A percentile compares a stretch with the other conserved stretches of the same genome.
Evolutionary conservation across 2,329 filamentous ascomycete genomes (phyloP).

Genomic region (Aspergillus intermedius): DNA sequence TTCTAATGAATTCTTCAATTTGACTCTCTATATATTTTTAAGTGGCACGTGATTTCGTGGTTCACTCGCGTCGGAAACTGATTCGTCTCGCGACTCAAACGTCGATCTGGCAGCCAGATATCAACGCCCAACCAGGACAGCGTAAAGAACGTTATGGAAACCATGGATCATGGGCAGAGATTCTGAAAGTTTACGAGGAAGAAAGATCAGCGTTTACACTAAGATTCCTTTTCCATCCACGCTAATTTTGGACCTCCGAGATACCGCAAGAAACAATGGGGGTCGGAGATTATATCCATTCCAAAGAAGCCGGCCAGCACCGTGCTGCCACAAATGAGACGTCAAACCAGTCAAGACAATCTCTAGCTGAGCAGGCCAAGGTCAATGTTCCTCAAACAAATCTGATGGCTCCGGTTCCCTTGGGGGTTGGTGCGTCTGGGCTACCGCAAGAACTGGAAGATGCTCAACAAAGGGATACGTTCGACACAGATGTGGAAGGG

Average conservation of each 20-base stretch:
- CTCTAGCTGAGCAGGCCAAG: slow-evolving; percentile 29
- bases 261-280: slow-evolving; percentile 25
- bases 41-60: slow-evolving; percentile 26
- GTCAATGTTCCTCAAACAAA: slow-evolving; percentile 27
- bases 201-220: neutral
- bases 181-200: neutral
- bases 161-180: neutral
- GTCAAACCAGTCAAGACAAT: slow-evolving; percentile 23
- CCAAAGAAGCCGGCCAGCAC: slow-evolving; percentile 28
- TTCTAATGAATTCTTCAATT: too few species aligned
- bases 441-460: slow-evolving; percentile 11
- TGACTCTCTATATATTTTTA: neutral
- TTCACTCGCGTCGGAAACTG: slow-evolving; percentile 15
- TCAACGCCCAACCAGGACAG: neutral
- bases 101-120: neutral
- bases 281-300: slow-evolving; percentile 38
- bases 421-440: slow-evolving; percentile 10
- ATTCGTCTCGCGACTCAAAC: neutral
- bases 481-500: slow-evolving; percentile 40
- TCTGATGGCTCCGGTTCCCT: slow-evolving; percentile 14
- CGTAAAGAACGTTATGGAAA: neutral
- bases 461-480: slow-evolving; percentile 25
- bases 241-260: slow-evolving; percentile 1
- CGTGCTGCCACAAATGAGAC: slow-evolving; percentile 18
- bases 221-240: neutral